Evolutionary conservation across 2,329 filamentous ascomycete genomes (phyloP).

Genomic region (Aspergillus tubingensis): DNA sequence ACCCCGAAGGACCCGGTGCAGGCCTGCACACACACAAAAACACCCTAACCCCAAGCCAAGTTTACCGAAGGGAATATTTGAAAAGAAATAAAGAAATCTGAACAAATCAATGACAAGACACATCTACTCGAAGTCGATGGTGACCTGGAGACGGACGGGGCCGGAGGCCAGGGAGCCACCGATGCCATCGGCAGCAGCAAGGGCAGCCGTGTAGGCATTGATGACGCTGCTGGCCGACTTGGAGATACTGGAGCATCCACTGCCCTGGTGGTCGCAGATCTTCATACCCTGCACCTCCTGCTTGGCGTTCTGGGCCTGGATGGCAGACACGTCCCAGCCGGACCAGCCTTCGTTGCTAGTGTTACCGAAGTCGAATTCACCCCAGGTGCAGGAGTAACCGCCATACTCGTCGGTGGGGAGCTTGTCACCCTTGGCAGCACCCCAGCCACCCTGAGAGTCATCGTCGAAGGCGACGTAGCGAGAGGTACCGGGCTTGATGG

Average conservation of each 20-base stretch:
- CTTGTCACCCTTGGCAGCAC: conserved; percentile 29
- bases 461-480: conserved; percentile 43
- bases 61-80: conserved; percentile 2
- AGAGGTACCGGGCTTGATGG: conserved; percentile 30
- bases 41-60: conserved; percentile 15
- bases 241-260: conserved; percentile 36
- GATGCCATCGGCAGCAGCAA: conserved; percentile 32
- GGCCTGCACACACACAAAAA: conserved; percentile 8
- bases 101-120: conserved; percentile 10
- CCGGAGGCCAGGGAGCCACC: conserved; percentile 31
- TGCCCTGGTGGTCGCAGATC: conserved; percentile 34
- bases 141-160: conserved; percentile 35
- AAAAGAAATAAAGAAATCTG: conserved; percentile 14
- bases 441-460: conserved; percentile 41
- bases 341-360: conserved; percentile 34
- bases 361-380: conserved; percentile 43
- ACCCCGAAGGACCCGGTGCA: conserved; percentile 6
- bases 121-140: conserved; percentile 32
- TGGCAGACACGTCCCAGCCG: conserved; percentile 46
- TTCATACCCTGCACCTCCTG: conserved; percentile 39
- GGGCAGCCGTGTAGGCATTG: conserved; percentile 37
- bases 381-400: conserved; percentile 42
- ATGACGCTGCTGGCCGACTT: conserved; percentile 21
- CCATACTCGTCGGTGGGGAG: conserved; percentile 33
- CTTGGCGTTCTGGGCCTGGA: conserved; percentile 34